Percentiles rank a stretch among this genome's conserved stretches.
Conservation (phyloP, 805 yeast species). For the Pichia deserticola region DNA sequence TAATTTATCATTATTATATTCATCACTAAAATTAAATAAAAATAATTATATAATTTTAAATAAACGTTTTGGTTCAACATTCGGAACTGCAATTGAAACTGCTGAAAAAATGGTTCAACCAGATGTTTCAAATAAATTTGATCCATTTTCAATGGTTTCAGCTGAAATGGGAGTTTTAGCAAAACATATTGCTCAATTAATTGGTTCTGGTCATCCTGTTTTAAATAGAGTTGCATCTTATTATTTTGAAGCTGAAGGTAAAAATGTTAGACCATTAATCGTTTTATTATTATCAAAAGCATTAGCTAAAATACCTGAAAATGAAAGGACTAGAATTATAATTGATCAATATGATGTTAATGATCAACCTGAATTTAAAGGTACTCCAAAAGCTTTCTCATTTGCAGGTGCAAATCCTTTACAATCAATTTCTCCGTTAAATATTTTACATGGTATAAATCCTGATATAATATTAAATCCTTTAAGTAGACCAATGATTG, state of each 20-base stretch:
- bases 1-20: too few species aligned
- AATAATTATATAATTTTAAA: background rate
- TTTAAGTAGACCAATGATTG: constrained; percentile 69
- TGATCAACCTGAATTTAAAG: constrained; percentile 54
- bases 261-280: constrained; percentile 86
- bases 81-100: constrained; percentile 54
- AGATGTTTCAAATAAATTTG: constrained; percentile 42
- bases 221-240: constrained; percentile 87
- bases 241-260: constrained; percentile 94
- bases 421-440: constrained; percentile 70
- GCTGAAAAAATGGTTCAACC: constrained; percentile 75
- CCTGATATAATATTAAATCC: constrained; percentile 82
- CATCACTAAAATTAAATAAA: too few species aligned
- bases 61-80: constrained; percentile 25
- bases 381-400: constrained; percentile 46
- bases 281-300: constrained; percentile 82
- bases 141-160: constrained; percentile 87
- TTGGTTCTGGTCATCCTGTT: constrained; percentile 93
- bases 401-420: constrained; percentile 55
- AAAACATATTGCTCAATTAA: constrained; percentile 72
- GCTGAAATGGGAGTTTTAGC: constrained; percentile 90
- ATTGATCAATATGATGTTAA: constrained; percentile 61
- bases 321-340: constrained; percentile 53
- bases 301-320: constrained; percentile 62
- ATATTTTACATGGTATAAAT: constrained; percentile 80